A percentile compares a stretch with the other conserved stretches of the same genome.
These are phyloP conservation scores for Solanum chaucha DNA, from an alignment of 257 asterid species.

Conservation along the genomic window DNA sequence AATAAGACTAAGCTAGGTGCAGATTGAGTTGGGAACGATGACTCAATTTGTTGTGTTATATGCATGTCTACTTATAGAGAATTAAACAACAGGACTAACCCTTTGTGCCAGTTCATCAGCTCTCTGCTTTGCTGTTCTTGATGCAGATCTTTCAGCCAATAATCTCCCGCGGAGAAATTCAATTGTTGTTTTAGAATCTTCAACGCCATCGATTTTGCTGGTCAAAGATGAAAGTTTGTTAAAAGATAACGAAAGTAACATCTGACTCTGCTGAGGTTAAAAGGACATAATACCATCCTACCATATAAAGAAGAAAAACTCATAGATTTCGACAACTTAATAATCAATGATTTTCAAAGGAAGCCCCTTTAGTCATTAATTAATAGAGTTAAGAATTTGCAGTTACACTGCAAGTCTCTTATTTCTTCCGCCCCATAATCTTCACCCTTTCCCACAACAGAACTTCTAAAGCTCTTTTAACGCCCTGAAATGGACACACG, in stretches of 20 bases:
- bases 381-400: not conserved
- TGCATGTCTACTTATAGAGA: not conserved
- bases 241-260: not conserved
- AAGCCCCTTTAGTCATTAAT: not conserved
- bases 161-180: constrained; percentile 82
- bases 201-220: constrained; percentile 45
- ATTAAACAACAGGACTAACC: constrained; percentile 36
- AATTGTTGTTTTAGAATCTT: constrained; percentile 65
- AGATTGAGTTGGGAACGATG: not conserved
- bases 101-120: constrained; percentile 81
- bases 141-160: constrained; percentile 85
- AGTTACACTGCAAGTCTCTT: not conserved
- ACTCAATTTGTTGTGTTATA: not conserved
- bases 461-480: not conserved
- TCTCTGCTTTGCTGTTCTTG: constrained; percentile 69
- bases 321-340: not conserved
- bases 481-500: not conserved
- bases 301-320: not conserved
- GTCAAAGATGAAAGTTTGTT: constrained; percentile 8
- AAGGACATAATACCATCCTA: not conserved
- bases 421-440: not conserved
- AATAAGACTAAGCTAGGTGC: not conserved
- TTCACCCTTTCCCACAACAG: not conserved
- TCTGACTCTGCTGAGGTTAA: not conserved
- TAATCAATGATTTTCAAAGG: not conserved